A percentile compares a stretch with the other conserved stretches of the same genome.
phyloP scores from a whole-genome alignment of 257 asterid species.

The Solanum ossicruentum region DNA sequence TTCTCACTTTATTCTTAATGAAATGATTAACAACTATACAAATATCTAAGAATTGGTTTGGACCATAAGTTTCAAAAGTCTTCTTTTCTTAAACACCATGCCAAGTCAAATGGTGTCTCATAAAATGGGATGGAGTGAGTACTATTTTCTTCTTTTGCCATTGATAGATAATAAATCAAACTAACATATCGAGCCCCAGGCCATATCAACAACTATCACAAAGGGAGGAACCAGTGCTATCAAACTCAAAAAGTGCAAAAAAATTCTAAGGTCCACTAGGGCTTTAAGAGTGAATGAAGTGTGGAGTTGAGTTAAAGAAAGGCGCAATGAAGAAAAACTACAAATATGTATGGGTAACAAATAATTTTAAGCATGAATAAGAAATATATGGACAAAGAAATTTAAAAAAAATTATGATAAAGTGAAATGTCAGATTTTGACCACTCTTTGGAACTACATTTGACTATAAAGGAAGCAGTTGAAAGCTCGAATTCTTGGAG shows the following conservation, averaged over 20 bases:
- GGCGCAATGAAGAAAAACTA: neutral
- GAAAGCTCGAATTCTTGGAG: neutral
- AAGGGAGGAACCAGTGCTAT: neutral
- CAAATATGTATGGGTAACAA: neutral
- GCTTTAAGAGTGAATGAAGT: neutral
- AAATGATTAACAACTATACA: too few relatives aligned
- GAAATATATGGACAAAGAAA: neutral
- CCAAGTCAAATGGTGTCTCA: too few relatives aligned
- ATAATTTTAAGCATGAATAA: neutral
- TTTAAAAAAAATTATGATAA: neutral
- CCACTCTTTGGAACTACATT: neutral
- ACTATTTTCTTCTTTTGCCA: too few relatives aligned
- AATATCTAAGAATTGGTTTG: too few relatives aligned
- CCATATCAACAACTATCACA: neutral
- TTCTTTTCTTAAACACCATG: too few relatives aligned
- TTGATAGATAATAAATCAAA: neutral
- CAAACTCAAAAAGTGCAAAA: neutral
- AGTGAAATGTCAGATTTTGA: neutral
- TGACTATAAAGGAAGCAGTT: neutral
- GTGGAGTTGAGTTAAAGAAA: neutral
- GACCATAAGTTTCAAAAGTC: too few relatives aligned
- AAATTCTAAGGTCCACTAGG: neutral
- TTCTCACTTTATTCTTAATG: too few relatives aligned
- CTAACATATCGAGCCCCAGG: neutral
- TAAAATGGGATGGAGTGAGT: too few relatives aligned